A percentile compares a stretch with the other conserved stretches of the same genome.
These are phyloP conservation scores for Lepidium aucheri DNA, from an alignment of 345 rosid species.

Conservation along the genomic window DNA sequence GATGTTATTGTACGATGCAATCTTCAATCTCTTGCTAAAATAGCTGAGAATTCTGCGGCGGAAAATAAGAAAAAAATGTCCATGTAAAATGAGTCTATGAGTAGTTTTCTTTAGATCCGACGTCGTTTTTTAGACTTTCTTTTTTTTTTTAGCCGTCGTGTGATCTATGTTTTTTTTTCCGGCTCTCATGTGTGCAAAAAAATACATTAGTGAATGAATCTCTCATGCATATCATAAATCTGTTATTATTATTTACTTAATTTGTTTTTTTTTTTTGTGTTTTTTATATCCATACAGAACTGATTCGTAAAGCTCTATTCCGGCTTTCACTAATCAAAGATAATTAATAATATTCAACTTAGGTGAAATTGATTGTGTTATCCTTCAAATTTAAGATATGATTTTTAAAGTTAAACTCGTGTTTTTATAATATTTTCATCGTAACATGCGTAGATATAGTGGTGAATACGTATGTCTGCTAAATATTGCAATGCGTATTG, in stretches of 20 bases:
- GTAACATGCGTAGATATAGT: background rate
- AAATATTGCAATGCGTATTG: background rate
- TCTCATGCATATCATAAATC: constrained; percentile 15
- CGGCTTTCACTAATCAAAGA: constrained; percentile 6
- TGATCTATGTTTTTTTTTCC: constrained; percentile 25
- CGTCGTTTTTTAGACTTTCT: constrained; percentile 9
- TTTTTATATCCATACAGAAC: background rate
- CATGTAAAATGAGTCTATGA: constrained; percentile 8
- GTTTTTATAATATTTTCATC: background rate
- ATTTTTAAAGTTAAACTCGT: background rate
- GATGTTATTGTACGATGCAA: constrained; percentile 79
- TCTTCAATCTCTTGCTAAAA: constrained; percentile 68
- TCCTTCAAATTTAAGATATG: background rate
- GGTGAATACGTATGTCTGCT: background rate
- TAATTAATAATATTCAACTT: constrained; percentile 3
- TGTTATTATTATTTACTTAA: constrained; percentile 1
- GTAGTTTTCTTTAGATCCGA: constrained; percentile 15
- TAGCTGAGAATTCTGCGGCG: constrained; percentile 41
- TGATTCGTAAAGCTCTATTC: constrained; percentile 7
- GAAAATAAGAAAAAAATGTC: constrained; percentile 12
- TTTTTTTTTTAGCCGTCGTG: constrained; percentile 20
- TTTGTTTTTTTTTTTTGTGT: background rate
- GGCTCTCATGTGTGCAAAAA: constrained; percentile 16
- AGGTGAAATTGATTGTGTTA: background rate
- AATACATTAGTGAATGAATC: constrained; percentile 18